Percentiles rank a stretch among this genome's conserved stretches.
phyloP scores from a whole-genome alignment of 139 green algal species.

The Gonium pectorale region DNA sequence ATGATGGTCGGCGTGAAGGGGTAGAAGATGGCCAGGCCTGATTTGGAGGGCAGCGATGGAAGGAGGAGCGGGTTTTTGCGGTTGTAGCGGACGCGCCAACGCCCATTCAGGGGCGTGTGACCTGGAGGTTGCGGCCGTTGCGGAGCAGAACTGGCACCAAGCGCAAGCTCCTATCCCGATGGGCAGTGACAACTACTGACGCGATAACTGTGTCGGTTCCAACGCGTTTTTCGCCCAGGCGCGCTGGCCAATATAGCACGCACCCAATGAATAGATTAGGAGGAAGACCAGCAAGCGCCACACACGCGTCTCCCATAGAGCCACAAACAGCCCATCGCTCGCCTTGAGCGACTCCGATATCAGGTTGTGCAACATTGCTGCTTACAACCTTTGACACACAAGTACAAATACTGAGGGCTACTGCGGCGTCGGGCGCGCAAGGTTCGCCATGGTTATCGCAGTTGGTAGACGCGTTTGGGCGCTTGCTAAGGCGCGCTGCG shows the following conservation, averaged over 20 bases:
- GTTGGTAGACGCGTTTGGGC: too few relatives aligned
- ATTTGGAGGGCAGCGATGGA: neutral
- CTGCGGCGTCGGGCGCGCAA: too few relatives aligned
- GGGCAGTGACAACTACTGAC: too few relatives aligned
- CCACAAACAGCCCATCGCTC: slow-evolving; percentile 3
- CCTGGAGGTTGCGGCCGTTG: neutral
- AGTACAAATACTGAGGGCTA: too few relatives aligned
- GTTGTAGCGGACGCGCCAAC: neutral
- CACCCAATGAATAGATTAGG: slow-evolving; percentile 25
- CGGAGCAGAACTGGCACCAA: too few relatives aligned
- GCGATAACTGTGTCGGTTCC: too few relatives aligned
- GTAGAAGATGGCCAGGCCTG: slow-evolving; percentile 73
- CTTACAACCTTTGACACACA: too few relatives aligned
- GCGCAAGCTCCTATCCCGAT: too few relatives aligned
- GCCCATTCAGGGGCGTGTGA: neutral
- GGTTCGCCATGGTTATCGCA: too few relatives aligned
- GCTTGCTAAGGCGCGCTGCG: too few relatives aligned
- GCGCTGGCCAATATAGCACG: neutral
- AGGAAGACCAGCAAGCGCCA: slow-evolving; percentile 35
- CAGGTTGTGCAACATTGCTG: neutral
- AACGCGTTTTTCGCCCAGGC: neutral
- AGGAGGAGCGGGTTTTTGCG: neutral
- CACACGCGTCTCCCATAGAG: slow-evolving; percentile 19
- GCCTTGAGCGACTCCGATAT: neutral
- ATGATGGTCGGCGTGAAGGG: slow-evolving; percentile 77